Conservation (phyloP, 306 rosid genomes). For the Pterocarpus santalinus region DNA sequence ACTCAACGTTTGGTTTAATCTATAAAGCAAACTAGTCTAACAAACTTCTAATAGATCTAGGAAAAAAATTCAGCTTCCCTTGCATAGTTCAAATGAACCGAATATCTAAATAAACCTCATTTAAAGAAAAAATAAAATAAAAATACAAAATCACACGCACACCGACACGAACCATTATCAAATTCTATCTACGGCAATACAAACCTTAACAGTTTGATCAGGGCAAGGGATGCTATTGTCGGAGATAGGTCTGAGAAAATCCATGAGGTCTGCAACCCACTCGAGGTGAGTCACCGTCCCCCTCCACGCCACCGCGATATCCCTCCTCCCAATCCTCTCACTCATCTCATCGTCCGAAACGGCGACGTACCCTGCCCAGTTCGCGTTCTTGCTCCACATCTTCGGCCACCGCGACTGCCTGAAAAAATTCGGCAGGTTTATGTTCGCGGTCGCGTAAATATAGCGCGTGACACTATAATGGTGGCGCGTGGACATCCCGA, state of each 20-base stretch:
- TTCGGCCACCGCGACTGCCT: conserved; percentile 79
- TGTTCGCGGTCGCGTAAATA: conserved; percentile 77
- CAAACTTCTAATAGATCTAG: too few species aligned
- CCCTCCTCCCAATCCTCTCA: conserved; percentile 67
- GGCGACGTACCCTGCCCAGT: conserved; percentile 93
- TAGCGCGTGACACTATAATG: conserved; percentile 73
- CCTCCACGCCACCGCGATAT: conserved; percentile 75
- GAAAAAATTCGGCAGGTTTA: conserved; percentile 76
- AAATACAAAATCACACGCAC: too few species aligned
- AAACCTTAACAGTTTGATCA: conserved; percentile 55
- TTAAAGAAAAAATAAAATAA: too few species aligned
- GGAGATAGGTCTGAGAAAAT: conserved; percentile 68
- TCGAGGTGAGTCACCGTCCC: conserved; percentile 83
- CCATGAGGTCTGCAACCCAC: conserved; percentile 85
- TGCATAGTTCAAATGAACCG: too few species aligned
- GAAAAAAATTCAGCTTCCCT: too few species aligned
- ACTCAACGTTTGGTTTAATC: too few species aligned
- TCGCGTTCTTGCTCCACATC: conserved; percentile 80
- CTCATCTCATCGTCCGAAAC: conserved; percentile 65
- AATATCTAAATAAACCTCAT: too few species aligned
- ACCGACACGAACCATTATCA: too few species aligned
- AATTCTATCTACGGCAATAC: not conserved
- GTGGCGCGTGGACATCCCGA: conserved; percentile 35
- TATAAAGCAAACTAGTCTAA: too few species aligned
- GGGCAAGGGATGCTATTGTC: conserved; percentile 61